Conservation (phyloP, 805 yeast genomes). For the Candida tallmaniae region DNA sequence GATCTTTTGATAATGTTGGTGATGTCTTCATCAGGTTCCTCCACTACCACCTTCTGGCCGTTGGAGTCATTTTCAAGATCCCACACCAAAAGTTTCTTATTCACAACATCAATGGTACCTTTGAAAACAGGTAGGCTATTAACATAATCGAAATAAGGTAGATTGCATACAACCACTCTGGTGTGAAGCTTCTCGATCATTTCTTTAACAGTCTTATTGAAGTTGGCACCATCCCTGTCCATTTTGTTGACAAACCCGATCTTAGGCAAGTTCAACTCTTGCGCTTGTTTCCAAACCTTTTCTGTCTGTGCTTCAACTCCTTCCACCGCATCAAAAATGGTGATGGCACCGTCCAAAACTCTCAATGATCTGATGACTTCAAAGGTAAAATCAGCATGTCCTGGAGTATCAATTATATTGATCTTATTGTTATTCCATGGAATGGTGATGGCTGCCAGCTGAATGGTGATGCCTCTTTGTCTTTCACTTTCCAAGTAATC, state of each 20-base stretch:
- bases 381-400: conserved; percentile 95
- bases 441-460: conserved; percentile 90
- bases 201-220: conserved; percentile 82
- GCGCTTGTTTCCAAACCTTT: conserved; percentile 91
- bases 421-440: conserved; percentile 77
- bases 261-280: conserved; percentile 61
- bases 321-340: conserved; percentile 91
- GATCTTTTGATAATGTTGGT: conserved; percentile 49
- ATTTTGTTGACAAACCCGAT: conserved; percentile 85
- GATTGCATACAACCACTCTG: conserved; percentile 65
- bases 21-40: conserved; percentile 36
- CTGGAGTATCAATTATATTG: conserved; percentile 94
- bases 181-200: conserved; percentile 72
- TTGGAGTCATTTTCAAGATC: conserved; percentile 30
- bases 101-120: conserved; percentile 75
- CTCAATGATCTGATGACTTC: conserved; percentile 88
- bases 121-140: conserved; percentile 39
- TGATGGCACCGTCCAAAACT: conserved; percentile 91
- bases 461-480: conserved; percentile 91
- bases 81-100: conserved; percentile 58
- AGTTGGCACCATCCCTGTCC: conserved; percentile 97
- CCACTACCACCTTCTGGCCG: conserved; percentile 50
- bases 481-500: conserved; percentile 89
- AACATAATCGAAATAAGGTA: conserved; percentile 60
- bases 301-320: conserved; percentile 99